Conservation (phyloP, 306 rosid species). For the Casuarina equisetifolia region DNA sequence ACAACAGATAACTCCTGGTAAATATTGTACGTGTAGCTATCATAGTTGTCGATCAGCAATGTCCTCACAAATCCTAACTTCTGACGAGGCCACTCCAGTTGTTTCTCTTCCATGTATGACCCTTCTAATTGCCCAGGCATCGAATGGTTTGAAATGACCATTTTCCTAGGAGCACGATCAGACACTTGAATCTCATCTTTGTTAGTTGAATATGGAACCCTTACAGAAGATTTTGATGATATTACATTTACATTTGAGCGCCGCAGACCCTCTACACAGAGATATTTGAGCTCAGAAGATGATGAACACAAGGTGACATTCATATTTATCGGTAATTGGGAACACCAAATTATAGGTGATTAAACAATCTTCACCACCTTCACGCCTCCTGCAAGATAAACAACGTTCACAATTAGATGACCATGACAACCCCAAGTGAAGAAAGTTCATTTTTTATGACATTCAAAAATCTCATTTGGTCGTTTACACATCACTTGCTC, state of each 20-base stretch:
- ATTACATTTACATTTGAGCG: slow-evolving; percentile 30
- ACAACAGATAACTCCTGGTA: slow-evolving; percentile 88
- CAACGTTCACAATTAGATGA: slow-evolving; percentile 17
- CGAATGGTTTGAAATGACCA: slow-evolving; percentile 46
- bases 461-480: background rate
- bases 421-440: background rate
- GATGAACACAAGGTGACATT: slow-evolving; percentile 40
- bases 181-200: slow-evolving; percentile 35
- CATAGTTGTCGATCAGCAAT: slow-evolving; percentile 94
- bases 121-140: slow-evolving; percentile 52
- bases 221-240: slow-evolving; percentile 29
- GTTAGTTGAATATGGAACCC: slow-evolving; percentile 42
- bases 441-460: background rate
- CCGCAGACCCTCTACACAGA: slow-evolving; percentile 42
- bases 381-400: slow-evolving; percentile 34
- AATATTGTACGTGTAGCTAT: slow-evolving; percentile 95
- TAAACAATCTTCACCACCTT: background rate
- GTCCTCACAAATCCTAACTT: slow-evolving; percentile 74
- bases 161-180: slow-evolving; percentile 35
- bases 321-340: slow-evolving; percentile 40
- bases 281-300: slow-evolving; percentile 44
- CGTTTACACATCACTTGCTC: background rate
- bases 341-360: background rate
- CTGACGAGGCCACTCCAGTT: slow-evolving; percentile 28
- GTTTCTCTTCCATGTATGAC: slow-evolving; percentile 44